phyloP scores from a whole-genome alignment of 1,284 basidiomycete genomes.

The Microbotryum intermedium region DNA sequence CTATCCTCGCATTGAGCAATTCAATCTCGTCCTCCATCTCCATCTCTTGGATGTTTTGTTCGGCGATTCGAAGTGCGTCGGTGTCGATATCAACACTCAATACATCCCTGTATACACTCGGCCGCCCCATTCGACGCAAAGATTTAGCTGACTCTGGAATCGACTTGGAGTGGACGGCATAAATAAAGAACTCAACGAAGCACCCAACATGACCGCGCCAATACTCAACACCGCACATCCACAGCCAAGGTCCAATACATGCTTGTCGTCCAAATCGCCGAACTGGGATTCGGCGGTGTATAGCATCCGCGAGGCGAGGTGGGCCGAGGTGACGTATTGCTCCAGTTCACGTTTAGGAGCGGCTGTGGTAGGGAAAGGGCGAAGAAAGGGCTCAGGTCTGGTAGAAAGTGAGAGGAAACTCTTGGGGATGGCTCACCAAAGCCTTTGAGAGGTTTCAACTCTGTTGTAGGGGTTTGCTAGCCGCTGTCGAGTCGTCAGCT shows the following conservation, averaged over 20 bases:
- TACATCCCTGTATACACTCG: constrained; percentile 23
- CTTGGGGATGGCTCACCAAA: constrained; percentile 9
- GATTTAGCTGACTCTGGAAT: no score
- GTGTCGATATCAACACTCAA: constrained; percentile 31
- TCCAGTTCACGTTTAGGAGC: constrained; percentile 27
- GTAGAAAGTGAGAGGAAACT: background rate
- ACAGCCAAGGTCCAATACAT: constrained; percentile 29
- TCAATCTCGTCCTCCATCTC: constrained; percentile 32
- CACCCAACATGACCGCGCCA: constrained; percentile 31
- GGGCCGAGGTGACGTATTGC: constrained; percentile 25
- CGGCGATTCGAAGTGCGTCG: constrained; percentile 27
- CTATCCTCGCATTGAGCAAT: constrained; percentile 25
- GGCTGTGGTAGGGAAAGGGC: background rate
- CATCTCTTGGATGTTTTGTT: constrained; percentile 28
- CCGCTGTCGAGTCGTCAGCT: background rate
- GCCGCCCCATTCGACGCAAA: background rate
- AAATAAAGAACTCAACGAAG: constrained; percentile 14
- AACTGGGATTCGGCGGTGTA: constrained; percentile 25
- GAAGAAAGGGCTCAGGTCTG: background rate
- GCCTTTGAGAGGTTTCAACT: constrained; percentile 26
- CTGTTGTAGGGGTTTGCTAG: constrained; percentile 1
- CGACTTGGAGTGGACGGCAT: no score
- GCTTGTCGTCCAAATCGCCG: constrained; percentile 28
- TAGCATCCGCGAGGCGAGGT: constrained; percentile 28
- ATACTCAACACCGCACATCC: constrained; percentile 31